Percentiles rank a stretch among this genome's conserved stretches.
phyloP scores from a whole-genome alignment of 805 yeast species.

The Cyberlindnera misumaiensis region DNA sequence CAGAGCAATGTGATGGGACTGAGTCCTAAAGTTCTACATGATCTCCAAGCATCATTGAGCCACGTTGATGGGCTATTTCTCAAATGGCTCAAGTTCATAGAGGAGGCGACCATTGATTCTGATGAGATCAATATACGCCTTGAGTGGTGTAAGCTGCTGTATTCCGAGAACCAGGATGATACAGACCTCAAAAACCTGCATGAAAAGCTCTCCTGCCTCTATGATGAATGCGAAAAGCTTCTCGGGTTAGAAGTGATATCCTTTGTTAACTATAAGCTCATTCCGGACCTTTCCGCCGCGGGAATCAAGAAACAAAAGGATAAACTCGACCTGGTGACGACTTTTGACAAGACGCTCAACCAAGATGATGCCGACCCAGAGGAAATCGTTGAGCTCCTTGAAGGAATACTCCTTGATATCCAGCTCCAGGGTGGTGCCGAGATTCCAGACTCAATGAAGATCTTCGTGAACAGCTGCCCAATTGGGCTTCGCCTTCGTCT shows the following conservation, averaged over 20 bases:
- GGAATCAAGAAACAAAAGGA: slow-evolving; percentile 57
- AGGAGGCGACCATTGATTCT: slow-evolving; percentile 7
- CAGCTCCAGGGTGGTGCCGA: slow-evolving; percentile 9
- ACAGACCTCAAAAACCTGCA: slow-evolving; percentile 27
- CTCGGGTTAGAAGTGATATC: slow-evolving; percentile 24
- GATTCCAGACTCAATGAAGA: slow-evolving; percentile 42
- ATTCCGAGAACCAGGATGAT: slow-evolving; percentile 34
- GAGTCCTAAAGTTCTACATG: slow-evolving; percentile 26
- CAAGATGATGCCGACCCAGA: slow-evolving; percentile 19
- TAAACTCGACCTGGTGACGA: slow-evolving; percentile 61
- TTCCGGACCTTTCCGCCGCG: slow-evolving; percentile 47
- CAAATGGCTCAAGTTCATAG: slow-evolving; percentile 37
- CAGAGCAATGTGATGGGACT: slow-evolving; percentile 9
- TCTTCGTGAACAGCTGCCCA: slow-evolving; percentile 58
- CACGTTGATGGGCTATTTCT: slow-evolving; percentile 36
- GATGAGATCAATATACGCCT: slow-evolving; percentile 25
- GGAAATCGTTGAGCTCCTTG: slow-evolving; percentile 32
- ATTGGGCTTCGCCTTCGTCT: slow-evolving; percentile 60
- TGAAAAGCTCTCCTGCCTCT: slow-evolving; percentile 20
- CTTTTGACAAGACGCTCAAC: slow-evolving; percentile 39
- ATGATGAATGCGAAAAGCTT: slow-evolving; percentile 10
- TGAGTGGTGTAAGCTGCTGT: slow-evolving; percentile 43
- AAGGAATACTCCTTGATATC: slow-evolving; percentile 32
- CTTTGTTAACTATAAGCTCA: slow-evolving; percentile 52
- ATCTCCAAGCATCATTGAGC: slow-evolving; percentile 27